Evolutionary conservation across 2,329 filamentous ascomycete species (phyloP), one percentile per base, ranked within the genome.

Genomic region (Beauveria rudraprayagi): DNA sequence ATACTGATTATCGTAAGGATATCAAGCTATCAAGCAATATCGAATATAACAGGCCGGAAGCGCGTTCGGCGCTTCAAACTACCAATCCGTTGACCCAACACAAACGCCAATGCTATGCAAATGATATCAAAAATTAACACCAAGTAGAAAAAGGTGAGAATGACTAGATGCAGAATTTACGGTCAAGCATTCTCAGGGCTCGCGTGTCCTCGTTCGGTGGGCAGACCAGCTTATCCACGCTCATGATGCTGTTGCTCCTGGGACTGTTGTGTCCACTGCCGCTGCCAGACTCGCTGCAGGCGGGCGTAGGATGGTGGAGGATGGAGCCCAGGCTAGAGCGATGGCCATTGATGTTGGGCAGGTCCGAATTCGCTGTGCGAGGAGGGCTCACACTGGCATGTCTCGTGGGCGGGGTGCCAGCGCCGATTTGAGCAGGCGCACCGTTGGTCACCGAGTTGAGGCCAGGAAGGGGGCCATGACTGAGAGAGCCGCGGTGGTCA

Each of bases 151-250:
- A 34, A 22, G 26, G 22, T 19, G 17, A 47, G 50, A 19, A 24
- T 17, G 28, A 41, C 56, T 69, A 76, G 40, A 73, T 69, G 65
- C 71, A 76, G 66, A 83, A 83, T 66, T 82, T 83, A 65, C 80
- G 77, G 71, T 91, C 84, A 55, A 91, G 75, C 69, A 89, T 85
- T 64, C 84, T 80, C 51, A 90, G 71, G 1, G 86, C 86, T 65
- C 86, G 78, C 63, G 80, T 81, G 65, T 90, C 88, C 70, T 90
- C 87, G 19, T 80, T 76, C 5, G 66, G 5, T 2, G 34, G 65
- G 19, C 66, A 43, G 14, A 61, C 41, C 8, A 61, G 43, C 52
- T 34, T 61, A 14, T 61, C 59, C 5, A 61, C 59, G n/a, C 59
- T 61, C 59, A 61, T 67, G 17, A 68, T 56, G 24, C 63, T 68